Percentiles rank a stretch among this genome's conserved stretches.
phyloP scores from a whole-genome alignment of 2,329 filamentous ascomycete genomes.

The Plenodomus biglobosus region DNA sequence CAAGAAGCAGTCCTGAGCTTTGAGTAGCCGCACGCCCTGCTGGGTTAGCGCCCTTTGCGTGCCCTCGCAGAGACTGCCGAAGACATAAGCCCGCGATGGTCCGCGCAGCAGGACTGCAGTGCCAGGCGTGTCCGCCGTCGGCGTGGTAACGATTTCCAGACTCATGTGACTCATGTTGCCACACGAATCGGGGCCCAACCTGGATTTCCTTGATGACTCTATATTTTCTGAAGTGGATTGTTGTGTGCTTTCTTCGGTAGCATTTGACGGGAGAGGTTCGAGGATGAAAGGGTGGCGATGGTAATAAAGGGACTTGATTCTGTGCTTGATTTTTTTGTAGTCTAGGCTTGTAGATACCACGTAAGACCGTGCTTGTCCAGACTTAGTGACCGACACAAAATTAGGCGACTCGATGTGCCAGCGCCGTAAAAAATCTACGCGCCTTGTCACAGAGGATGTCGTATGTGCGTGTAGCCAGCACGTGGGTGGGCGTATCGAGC shows the following conservation, averaged over 20 bases:
- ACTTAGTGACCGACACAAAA: too few species aligned
- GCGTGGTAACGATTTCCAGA: conserved; percentile 75
- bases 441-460: not conserved
- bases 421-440: not conserved
- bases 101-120: conserved; percentile 77
- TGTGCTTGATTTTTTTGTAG: too few species aligned
- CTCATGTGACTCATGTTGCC: conserved; percentile 82
- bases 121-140: conserved; percentile 85
- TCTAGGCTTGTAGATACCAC: too few species aligned
- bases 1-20: conserved; percentile 77
- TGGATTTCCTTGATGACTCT: too few species aligned
- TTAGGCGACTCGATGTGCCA: too few species aligned
- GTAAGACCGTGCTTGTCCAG: too few species aligned
- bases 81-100: conserved; percentile 71
- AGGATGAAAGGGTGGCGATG: conserved; percentile 11
- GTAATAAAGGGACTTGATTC: too few species aligned
- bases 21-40: conserved; percentile 64
- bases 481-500: not conserved
- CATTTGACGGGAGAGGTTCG: not conserved
- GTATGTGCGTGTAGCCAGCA: not conserved
- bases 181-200: too few species aligned
- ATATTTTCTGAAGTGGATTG: too few species aligned
- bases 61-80: conserved; percentile 82
- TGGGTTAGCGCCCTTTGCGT: conserved; percentile 76
- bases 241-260: not conserved